A percentile compares a stretch with the other conserved stretches of the same genome.
These are phyloP conservation scores for Fusarium nodosum DNA, from an alignment of 2,329 filamentous ascomycete species.

Conservation along the genomic window DNA sequence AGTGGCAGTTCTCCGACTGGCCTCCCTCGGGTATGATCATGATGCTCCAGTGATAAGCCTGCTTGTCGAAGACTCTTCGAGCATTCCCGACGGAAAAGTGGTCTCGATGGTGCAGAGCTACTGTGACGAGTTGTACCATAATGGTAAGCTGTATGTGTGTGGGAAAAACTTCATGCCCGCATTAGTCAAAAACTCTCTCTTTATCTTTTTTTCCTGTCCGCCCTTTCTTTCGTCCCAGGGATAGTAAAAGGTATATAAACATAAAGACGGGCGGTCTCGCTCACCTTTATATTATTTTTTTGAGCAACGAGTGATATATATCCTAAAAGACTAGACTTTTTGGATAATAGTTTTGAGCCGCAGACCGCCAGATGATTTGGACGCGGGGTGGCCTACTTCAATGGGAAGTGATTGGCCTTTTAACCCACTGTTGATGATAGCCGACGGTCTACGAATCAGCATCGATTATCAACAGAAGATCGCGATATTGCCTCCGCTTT, in stretches of 20 bases:
- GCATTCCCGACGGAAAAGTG: slow-evolving; percentile 46
- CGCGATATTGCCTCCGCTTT: slow-evolving; percentile 7
- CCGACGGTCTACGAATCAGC: slow-evolving; percentile 11
- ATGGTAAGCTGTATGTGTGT: not conserved
- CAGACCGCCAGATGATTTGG: slow-evolving; percentile 8
- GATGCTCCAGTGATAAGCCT: slow-evolving; percentile 54
- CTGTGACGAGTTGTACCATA: slow-evolving; percentile 41
- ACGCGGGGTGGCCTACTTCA: slow-evolving; percentile 13
- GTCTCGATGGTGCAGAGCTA: slow-evolving; percentile 51
- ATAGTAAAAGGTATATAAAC: no score
- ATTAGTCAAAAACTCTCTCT: not conserved
- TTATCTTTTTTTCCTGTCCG: no score
- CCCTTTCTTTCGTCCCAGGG: no score
- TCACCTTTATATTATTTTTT: slow-evolving; percentile 1
- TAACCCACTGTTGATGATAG: slow-evolving; percentile 10
- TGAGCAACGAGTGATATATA: slow-evolving; percentile 5
- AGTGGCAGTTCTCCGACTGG: slow-evolving; percentile 25
- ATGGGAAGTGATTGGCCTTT: slow-evolving; percentile 17
- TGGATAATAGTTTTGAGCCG: slow-evolving; percentile 3
- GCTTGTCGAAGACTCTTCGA: slow-evolving; percentile 46
- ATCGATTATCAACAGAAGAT: not conserved
- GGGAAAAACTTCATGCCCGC: not conserved
- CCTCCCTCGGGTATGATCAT: slow-evolving; percentile 44
- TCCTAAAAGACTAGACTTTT: slow-evolving; percentile 7
- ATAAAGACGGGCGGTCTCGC: not conserved